Conservation (phyloP, 768 basidiomycete genomes). For the Strobilomyces echinocephalus region DNA sequence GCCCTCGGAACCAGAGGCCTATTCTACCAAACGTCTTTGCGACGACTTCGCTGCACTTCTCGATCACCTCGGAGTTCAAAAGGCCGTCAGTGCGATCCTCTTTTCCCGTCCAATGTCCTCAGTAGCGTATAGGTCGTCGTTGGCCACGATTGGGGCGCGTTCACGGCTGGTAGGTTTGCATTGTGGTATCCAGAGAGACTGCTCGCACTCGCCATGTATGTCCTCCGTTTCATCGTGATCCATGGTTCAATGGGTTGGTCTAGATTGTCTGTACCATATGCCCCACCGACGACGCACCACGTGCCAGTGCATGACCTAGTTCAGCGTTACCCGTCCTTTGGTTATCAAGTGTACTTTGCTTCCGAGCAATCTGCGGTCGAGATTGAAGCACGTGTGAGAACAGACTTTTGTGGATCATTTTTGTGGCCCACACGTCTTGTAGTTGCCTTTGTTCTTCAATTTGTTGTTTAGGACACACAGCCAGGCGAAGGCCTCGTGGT, state of each 20-base stretch:
- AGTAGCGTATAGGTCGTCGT: conserved; percentile 47
- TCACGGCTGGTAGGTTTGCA: conserved; percentile 59
- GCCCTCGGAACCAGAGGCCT: conserved; percentile 49
- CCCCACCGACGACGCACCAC: conserved; percentile 50
- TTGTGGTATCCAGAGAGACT: conserved; percentile 68
- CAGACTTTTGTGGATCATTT: background rate
- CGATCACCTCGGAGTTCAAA: conserved; percentile 47
- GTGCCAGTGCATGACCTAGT: conserved; percentile 49
- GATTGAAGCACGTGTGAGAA: conserved; percentile 53
- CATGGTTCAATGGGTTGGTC: background rate
- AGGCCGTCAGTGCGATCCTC: conserved; percentile 43
- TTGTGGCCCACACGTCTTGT: conserved; percentile 24
- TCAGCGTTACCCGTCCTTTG: conserved; percentile 49
- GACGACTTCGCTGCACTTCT: conserved; percentile 63
- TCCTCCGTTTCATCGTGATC: background rate
- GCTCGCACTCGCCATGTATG: conserved; percentile 56
- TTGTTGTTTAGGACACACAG: conserved; percentile 2
- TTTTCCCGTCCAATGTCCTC: background rate
- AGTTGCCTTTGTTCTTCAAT: conserved; percentile 19
- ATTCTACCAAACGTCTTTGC: conserved; percentile 55
- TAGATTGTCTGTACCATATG: conserved; percentile 66
- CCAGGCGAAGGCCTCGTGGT: background rate
- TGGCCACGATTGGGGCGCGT: conserved; percentile 82
- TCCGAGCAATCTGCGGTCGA: conserved; percentile 45
- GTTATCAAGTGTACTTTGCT: conserved; percentile 68